Evolutionary conservation across 148 eudicot genomes (phyloP).

Genomic region (Vaccinium vitisidaea): DNA sequence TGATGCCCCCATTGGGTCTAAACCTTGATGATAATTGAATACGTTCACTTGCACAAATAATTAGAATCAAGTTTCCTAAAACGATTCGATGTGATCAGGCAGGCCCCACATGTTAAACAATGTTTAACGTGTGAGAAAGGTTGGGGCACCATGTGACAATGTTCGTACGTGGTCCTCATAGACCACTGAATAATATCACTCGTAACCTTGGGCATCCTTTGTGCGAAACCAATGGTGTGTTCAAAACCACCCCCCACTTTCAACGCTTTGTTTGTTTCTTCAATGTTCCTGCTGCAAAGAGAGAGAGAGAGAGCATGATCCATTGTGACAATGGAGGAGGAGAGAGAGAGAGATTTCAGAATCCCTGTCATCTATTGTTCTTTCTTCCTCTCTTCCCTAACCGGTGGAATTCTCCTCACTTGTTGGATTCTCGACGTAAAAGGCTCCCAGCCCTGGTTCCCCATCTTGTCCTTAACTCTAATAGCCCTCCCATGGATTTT

Average conservation of each 20-base stretch:
- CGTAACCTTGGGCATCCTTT: not conserved
- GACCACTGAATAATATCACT: too few species aligned
- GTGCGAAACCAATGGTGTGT: not conserved
- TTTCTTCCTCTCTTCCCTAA: conserved; percentile 21
- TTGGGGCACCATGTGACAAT: too few species aligned
- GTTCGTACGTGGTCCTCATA: too few species aligned
- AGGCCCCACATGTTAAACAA: too few species aligned
- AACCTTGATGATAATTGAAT: too few species aligned
- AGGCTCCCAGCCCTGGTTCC: conserved; percentile 28
- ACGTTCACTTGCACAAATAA: too few species aligned
- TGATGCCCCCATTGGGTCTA: too few species aligned
- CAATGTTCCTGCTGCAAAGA: not conserved
- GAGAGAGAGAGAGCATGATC: not conserved
- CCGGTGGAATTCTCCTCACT: conserved; percentile 30
- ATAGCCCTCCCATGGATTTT: conserved; percentile 34
- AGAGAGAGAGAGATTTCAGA: conserved; percentile 16
- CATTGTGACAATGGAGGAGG: not conserved
- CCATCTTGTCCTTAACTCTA: conserved; percentile 18
- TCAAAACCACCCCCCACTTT: not conserved
- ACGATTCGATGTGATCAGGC: too few species aligned
- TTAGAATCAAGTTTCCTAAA: too few species aligned
- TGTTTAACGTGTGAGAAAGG: too few species aligned
- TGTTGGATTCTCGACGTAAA: conserved; percentile 15
- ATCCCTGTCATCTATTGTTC: conserved; percentile 27
- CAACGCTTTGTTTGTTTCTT: not conserved